Percentiles rank a stretch among this genome's conserved stretches.
Conservation (phyloP, 1,284 basidiomycete genomes). For the Erythrobasidium hasegawianum region DNA sequence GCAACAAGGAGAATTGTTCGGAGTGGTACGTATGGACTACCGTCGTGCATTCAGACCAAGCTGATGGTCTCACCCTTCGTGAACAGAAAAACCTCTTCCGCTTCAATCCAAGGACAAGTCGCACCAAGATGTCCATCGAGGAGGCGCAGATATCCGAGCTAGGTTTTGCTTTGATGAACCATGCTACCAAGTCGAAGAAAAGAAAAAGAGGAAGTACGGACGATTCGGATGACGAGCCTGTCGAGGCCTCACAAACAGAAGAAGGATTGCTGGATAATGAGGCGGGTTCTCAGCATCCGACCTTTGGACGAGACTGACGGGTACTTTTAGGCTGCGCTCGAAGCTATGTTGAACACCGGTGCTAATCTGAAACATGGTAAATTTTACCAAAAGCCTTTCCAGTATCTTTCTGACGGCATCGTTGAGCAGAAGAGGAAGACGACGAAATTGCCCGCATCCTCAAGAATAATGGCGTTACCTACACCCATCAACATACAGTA, state of each 20-base stretch:
- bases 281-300: not conserved
- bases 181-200: not conserved
- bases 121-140: constrained; percentile 26
- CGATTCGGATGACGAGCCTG: constrained; percentile 6
- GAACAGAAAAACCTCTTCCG: constrained; percentile 33
- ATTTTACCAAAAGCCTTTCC: not conserved
- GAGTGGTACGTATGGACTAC: constrained; percentile 16
- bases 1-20: constrained; percentile 37
- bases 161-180: constrained; percentile 6
- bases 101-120: constrained; percentile 6
- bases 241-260: not conserved
- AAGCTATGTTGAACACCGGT: constrained; percentile 6
- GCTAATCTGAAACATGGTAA: constrained; percentile 6
- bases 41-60: not conserved
- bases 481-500: constrained; percentile 30
- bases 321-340: constrained; percentile 2
- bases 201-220: not conserved
- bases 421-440: constrained; percentile 6
- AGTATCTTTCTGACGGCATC: not conserved
- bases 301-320: not conserved
- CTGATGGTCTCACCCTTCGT: not conserved
- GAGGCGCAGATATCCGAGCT: constrained; percentile 30
- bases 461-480: constrained; percentile 22
- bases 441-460: constrained; percentile 24
- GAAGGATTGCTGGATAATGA: constrained; percentile 2